Conservation (phyloP, 306 rosid species). For the Ammopiptanthus mongolicus region DNA sequence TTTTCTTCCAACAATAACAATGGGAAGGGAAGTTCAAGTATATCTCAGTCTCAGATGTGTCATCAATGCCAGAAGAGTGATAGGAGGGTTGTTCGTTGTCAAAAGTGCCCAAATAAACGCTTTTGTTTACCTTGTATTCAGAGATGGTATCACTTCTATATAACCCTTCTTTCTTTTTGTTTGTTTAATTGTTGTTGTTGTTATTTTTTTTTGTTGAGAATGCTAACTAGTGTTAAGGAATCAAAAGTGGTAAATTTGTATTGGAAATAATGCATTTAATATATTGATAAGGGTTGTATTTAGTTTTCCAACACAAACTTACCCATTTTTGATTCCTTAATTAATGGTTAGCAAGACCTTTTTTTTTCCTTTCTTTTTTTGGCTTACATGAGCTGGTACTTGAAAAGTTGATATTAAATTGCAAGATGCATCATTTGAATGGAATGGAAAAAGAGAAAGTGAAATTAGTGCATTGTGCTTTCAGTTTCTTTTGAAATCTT, state of each 20-base stretch:
- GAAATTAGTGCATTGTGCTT: neutral
- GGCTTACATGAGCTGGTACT: neutral
- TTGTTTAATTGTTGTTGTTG: too few relatives aligned
- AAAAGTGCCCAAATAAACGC: neutral
- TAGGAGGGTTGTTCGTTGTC: constrained; percentile 3
- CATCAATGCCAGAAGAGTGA: constrained; percentile 17
- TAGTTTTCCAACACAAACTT: too few relatives aligned
- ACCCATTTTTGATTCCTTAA: too few relatives aligned
- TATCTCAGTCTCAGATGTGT: neutral
- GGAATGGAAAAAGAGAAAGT: too few relatives aligned
- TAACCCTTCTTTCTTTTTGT: neutral
- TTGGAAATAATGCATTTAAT: too few relatives aligned
- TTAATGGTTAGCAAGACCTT: too few relatives aligned
- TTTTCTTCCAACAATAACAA: neutral
- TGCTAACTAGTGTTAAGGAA: too few relatives aligned
- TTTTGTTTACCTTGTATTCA: constrained; percentile 9
- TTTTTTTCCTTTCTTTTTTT: too few relatives aligned
- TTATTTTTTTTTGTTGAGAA: too few relatives aligned
- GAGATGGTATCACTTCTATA: constrained; percentile 15
- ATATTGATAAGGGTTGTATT: too few relatives aligned
- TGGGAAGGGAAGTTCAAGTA: neutral
- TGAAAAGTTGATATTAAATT: neutral
- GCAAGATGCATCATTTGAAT: too few relatives aligned
- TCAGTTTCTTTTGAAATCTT: neutral
- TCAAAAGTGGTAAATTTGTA: too few relatives aligned